Conservation (phyloP, 1,284 basidiomycete genomes). For the Marasmius oreades region DNA sequence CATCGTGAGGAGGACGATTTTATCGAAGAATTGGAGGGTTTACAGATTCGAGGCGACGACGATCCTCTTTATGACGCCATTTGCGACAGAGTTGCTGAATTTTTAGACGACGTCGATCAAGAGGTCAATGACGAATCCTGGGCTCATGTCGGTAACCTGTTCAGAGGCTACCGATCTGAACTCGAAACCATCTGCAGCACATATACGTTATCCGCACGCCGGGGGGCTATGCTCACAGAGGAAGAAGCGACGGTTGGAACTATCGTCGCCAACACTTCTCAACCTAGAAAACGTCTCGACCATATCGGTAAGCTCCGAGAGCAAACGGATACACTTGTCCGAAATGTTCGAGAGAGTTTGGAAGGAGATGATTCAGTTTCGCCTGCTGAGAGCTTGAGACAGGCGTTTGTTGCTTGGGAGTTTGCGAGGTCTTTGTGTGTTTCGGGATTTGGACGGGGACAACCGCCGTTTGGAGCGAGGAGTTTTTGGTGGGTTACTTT, state of each 20-base stretch:
- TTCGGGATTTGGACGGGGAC: too few species aligned
- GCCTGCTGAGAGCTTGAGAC: slow-evolving; percentile 35
- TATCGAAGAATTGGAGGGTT: slow-evolving; percentile 1
- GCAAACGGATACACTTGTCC: slow-evolving; percentile 48
- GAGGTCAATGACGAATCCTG: neutral
- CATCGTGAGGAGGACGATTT: neutral
- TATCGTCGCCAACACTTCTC: slow-evolving; percentile 55
- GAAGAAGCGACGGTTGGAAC: slow-evolving; percentile 62
- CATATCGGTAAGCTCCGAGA: slow-evolving; percentile 52
- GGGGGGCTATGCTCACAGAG: slow-evolving; percentile 46
- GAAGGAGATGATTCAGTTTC: slow-evolving; percentile 40
- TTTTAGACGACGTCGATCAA: slow-evolving; percentile 2
- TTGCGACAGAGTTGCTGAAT: slow-evolving; percentile 2
- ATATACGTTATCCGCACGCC: slow-evolving; percentile 42
- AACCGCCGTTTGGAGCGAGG: slow-evolving; percentile 48
- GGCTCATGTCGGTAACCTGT: slow-evolving; percentile 29
- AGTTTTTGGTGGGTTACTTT: slow-evolving; percentile 62
- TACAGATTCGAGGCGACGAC: neutral
- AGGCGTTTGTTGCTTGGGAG: slow-evolving; percentile 52
- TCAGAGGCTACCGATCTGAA: slow-evolving; percentile 42
- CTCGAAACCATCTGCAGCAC: slow-evolving; percentile 46
- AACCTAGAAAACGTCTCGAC: slow-evolving; percentile 50
- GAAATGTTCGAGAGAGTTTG: slow-evolving; percentile 42
- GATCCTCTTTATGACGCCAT: neutral
- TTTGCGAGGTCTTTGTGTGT: slow-evolving; percentile 28